Evolutionary conservation across 1,139 yeast species (phyloP), one percentile per base, ranked within the genome.

Genomic region (Saccharomycopsis crataegensis): DNA sequence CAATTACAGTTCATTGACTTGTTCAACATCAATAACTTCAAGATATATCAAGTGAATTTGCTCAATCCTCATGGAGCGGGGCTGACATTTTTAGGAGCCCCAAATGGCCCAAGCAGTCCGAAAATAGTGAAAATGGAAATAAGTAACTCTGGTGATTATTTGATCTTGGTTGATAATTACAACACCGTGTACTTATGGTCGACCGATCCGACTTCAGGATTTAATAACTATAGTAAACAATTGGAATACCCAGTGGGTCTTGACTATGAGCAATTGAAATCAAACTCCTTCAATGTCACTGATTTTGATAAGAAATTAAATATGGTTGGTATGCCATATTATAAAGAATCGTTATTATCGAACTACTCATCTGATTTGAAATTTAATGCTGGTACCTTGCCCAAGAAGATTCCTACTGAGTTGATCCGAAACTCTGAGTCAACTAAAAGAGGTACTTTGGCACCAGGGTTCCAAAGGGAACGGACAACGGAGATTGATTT

Each of bases 1-100:
- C 94, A 88, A 59, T 71, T 94, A 57, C 96, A 90, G 62, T 83
- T 90, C 61, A 78, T 89, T 31, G 98, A 93, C 66, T 78, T 87
- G 61, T 82, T 80, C 57, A 90, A 89, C 65, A 95, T 93, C 31
- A 74, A 86, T 8, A 79, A 77, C 54, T 79, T 83, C 47, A 77
- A 72, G 58, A 71, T 80, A 52, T 84, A 73, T 70, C 89, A 79
- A 65, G 81, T 57, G 11, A 56, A 49, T 48, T 40, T 56, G 43
- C 12, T 53, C 8, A 43, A 22, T n/a, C 14, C 45, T 6, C 9
- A 41, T 17, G 31, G 37, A 31, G 28, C 28, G 4, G 28, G 28
- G 28, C 28, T 22, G 28, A 22, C 28, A 22, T 22, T 22, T 22
- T 22, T 22, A 22, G 28, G 28, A 22, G 4, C 28, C 4, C 22